These are phyloP conservation scores for Vanrija sp. DNA, from an alignment of 1,284 basidiomycete genomes.

Conservation along the genomic window DNA sequence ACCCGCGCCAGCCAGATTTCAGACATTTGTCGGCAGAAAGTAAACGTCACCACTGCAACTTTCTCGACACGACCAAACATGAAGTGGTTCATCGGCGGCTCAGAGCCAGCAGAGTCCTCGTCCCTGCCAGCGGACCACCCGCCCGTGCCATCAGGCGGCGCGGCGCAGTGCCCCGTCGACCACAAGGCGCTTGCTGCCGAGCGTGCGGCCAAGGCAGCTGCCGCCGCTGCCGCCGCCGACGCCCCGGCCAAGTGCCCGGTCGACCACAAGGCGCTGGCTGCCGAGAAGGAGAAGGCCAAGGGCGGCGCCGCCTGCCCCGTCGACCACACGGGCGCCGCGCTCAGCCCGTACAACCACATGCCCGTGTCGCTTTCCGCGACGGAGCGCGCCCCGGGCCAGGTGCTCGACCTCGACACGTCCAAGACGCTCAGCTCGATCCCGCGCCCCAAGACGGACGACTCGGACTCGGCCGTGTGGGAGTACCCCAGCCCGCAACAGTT, in stretches of 20 bases:
- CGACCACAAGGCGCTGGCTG: slow-evolving; percentile 12
- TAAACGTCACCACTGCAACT: neutral
- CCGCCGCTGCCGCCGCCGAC: neutral
- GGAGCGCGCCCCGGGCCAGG: slow-evolving; percentile 40
- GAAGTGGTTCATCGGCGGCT: slow-evolving; percentile 37
- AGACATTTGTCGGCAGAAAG: neutral
- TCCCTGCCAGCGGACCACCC: slow-evolving; percentile 29
- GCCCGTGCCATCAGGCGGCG: slow-evolving; percentile 16
- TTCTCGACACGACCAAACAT: slow-evolving; percentile 12
- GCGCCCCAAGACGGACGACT: slow-evolving; percentile 54
- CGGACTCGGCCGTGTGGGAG: slow-evolving; percentile 64
- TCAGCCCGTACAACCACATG: slow-evolving; percentile 89
- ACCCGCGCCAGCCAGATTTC: neutral
- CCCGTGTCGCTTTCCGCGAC: slow-evolving; percentile 62
- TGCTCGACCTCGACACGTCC: slow-evolving; percentile 63
- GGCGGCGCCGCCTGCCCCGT: slow-evolving; percentile 43
- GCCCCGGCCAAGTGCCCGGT: slow-evolving; percentile 15
- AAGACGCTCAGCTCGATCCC: slow-evolving; percentile 82
- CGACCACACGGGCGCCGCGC: slow-evolving; percentile 29
- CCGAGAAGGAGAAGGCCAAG: neutral
- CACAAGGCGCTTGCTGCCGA: slow-evolving; percentile 13
- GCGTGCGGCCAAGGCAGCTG: slow-evolving; percentile 3
- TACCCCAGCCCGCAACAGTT: slow-evolving; percentile 99
- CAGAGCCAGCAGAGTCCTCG: slow-evolving; percentile 1
- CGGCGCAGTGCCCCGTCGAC: slow-evolving; percentile 29